Conservation (phyloP, 1,284 basidiomycete genomes). For the Trichosporon inkin region DNA sequence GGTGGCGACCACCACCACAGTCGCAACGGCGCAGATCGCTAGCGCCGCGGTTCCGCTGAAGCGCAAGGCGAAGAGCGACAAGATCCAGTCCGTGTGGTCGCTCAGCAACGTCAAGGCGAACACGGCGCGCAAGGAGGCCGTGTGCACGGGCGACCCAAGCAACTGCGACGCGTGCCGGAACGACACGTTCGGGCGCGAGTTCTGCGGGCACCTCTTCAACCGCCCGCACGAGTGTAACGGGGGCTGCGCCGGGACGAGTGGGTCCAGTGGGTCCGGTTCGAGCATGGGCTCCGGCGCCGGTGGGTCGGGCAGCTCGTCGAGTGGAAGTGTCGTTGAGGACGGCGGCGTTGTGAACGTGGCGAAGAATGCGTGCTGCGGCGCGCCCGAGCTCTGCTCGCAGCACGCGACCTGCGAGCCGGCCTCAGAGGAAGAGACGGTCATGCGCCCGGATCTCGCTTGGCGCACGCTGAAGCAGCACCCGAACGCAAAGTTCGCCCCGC, state of each 20-base stretch:
- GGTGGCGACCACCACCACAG: background rate
- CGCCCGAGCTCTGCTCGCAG: slow-evolving; percentile 40
- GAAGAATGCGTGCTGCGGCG: slow-evolving; percentile 38
- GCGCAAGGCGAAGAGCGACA: slow-evolving; percentile 18
- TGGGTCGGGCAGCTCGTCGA: slow-evolving; percentile 5
- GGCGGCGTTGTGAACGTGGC: background rate
- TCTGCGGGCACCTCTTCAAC: slow-evolving; percentile 66
- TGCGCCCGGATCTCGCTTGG: slow-evolving; percentile 80
- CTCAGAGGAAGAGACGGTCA: slow-evolving; percentile 41
- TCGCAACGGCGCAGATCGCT: slow-evolving; percentile 6
- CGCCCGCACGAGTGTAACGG: background rate
- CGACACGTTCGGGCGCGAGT: slow-evolving; percentile 62
- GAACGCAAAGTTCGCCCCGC: slow-evolving; percentile 74
- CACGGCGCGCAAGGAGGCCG: slow-evolving; percentile 30
- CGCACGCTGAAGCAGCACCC: slow-evolving; percentile 80
- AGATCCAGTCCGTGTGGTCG: slow-evolving; percentile 31
- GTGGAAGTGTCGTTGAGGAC: background rate
- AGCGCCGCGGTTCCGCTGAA: slow-evolving; percentile 18
- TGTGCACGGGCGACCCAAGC: slow-evolving; percentile 48
- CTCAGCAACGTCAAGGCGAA: slow-evolving; percentile 27
- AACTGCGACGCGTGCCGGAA: slow-evolving; percentile 50
- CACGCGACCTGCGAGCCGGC: background rate
- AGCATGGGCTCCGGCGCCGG: too few species aligned
- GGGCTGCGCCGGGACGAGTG: slow-evolving; percentile 13
- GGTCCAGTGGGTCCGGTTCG: slow-evolving; percentile 11